Percentiles rank a stretch among this genome's conserved stretches.
Evolutionary conservation across 169 alveolate species (phyloP).

Genomic region (Plasmodium yoelii): DNA sequence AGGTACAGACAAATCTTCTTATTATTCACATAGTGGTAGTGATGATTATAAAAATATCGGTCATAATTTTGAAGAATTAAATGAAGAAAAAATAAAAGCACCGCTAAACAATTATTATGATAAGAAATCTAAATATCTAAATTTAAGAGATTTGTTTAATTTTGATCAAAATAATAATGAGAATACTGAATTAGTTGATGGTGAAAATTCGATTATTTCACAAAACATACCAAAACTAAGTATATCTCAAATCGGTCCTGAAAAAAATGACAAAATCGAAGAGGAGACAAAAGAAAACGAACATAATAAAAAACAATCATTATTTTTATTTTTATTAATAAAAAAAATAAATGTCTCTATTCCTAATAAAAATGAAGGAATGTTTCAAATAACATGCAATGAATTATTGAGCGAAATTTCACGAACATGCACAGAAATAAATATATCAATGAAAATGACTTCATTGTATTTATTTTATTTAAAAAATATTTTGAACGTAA

Average conservation of each 20-base stretch:
- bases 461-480: conserved; percentile 58
- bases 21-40: neutral
- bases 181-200: conserved; percentile 4
- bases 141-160: conserved; percentile 53
- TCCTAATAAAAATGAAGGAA: conserved; percentile 52
- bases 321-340: conserved; percentile 40
- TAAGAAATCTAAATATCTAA: conserved; percentile 34
- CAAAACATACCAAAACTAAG: neutral
- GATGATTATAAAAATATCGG: neutral
- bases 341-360: conserved; percentile 24
- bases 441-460: conserved; percentile 35
- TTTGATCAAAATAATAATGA: conserved; percentile 12
- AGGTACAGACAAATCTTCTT: neutral
- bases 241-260: neutral
- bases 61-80: neutral
- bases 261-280: neutral
- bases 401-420: conserved; percentile 45
- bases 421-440: conserved; percentile 1
- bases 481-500: conserved; percentile 4
- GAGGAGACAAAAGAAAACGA: neutral
- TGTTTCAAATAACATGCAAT: conserved; percentile 35
- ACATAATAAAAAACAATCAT: neutral
- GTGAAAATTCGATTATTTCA: conserved; percentile 7
- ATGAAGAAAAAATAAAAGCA: neutral
- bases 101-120: neutral